A percentile compares a stretch with the other conserved stretches of the same genome.
These are phyloP conservation scores for Leccinum broughii DNA, from an alignment of 768 basidiomycete species.

Conservation along the genomic window DNA sequence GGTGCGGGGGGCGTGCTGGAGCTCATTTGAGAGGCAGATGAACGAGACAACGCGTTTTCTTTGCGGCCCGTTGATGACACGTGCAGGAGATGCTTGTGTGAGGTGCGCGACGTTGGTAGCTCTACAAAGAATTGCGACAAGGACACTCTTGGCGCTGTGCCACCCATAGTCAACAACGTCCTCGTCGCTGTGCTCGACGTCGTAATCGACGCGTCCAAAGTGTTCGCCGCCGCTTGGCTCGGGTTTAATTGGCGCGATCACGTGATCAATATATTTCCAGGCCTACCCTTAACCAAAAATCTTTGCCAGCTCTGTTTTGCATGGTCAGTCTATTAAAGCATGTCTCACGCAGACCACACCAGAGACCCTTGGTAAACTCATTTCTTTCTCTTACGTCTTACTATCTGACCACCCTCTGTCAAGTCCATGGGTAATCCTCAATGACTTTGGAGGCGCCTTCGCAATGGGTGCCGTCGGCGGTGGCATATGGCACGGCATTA, in stretches of 20 bases:
- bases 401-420: constrained; percentile 2
- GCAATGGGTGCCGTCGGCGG: constrained; percentile 98
- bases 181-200: constrained; percentile 12
- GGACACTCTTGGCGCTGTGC: constrained; percentile 28
- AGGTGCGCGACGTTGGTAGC: constrained; percentile 43
- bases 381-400: too few species aligned
- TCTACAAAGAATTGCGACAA: constrained; percentile 50
- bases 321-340: constrained; percentile 29
- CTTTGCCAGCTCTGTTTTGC: constrained; percentile 3
- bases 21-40: constrained; percentile 30
- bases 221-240: constrained; percentile 8
- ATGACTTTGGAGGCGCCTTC: constrained; percentile 97
- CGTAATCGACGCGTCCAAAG: constrained; percentile 22
- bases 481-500: constrained; percentile 98
- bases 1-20: constrained; percentile 33
- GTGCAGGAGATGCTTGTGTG: constrained; percentile 24
- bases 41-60: constrained; percentile 47
- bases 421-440: constrained; percentile 98
- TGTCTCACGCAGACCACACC: constrained; percentile 92
- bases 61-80: constrained; percentile 39
- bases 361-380: constrained; percentile 78
- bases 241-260: constrained; percentile 31
- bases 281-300: constrained; percentile 36
- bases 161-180: constrained; percentile 19
- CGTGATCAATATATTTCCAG: constrained; percentile 18